Evolutionary conservation across 805 yeast species (phyloP).

Genomic region (Ogataea kodamae): DNA sequence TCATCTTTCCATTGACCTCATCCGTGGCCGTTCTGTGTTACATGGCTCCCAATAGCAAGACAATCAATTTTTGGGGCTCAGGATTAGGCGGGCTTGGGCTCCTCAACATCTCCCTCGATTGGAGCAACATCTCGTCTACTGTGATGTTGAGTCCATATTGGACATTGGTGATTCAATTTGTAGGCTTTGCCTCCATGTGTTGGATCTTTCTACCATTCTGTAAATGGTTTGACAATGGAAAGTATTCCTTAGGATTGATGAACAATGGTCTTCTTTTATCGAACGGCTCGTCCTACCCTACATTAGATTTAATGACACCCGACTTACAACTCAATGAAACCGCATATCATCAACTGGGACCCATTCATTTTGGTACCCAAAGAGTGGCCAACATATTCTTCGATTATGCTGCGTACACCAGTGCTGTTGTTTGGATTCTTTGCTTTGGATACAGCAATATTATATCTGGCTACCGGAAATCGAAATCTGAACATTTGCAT

Average conservation of each 20-base stretch:
- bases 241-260: constrained; percentile 42
- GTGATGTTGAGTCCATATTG: constrained; percentile 51
- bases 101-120: constrained; percentile 45
- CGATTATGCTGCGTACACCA: constrained; percentile 49
- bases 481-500: background rate
- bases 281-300: constrained; percentile 42
- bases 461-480: constrained; percentile 12
- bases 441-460: constrained; percentile 28
- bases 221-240: constrained; percentile 38
- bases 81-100: constrained; percentile 53
- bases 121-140: constrained; percentile 50
- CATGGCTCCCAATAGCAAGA: constrained; percentile 42
- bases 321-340: constrained; percentile 42
- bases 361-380: constrained; percentile 46
- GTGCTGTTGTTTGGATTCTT: constrained; percentile 45
- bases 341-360: constrained; percentile 44
- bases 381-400: constrained; percentile 49
- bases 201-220: constrained; percentile 48
- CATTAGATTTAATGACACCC: constrained; percentile 37
- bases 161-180: constrained; percentile 47
- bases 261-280: constrained; percentile 39
- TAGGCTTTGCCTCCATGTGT: constrained; percentile 44
- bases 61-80: constrained; percentile 45
- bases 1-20: constrained; percentile 44
- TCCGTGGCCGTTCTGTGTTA: constrained; percentile 49